Percentiles rank a stretch among this genome's conserved stretches.
Evolutionary conservation across 2,329 filamentous ascomycete species (phyloP).

Genomic region (Sordariomycetes sp.): DNA sequence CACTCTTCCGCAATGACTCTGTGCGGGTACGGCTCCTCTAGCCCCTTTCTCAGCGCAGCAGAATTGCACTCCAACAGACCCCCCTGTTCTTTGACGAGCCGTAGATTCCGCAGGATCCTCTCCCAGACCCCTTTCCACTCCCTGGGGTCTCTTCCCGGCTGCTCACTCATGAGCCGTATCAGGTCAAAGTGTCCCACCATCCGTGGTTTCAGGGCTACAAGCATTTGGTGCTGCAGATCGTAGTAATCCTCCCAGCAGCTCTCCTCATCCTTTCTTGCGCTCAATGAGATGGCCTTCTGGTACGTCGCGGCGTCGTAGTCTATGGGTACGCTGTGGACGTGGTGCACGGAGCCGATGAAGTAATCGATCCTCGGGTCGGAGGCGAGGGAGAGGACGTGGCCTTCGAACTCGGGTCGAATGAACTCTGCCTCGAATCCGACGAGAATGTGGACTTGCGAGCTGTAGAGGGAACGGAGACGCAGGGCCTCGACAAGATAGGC

Average conservation of each 20-base stretch:
- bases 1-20: constrained; percentile 47
- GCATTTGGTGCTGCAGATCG: constrained; percentile 77
- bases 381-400: constrained; percentile 52
- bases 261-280: constrained; percentile 48
- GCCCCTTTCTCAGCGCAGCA: constrained; percentile 77
- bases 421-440: constrained; percentile 93
- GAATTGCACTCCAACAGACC: constrained; percentile 88
- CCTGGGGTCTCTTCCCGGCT: constrained; percentile 53
- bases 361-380: constrained; percentile 65
- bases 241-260: constrained; percentile 77
- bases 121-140: constrained; percentile 61
- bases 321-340: constrained; percentile 78
- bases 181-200: constrained; percentile 94
- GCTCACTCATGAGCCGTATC: constrained; percentile 67
- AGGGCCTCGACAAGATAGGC: constrained; percentile 69
- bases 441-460: constrained; percentile 62
- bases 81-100: constrained; percentile 60
- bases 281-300: constrained; percentile 27
- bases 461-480: constrained; percentile 63
- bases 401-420: constrained; percentile 59
- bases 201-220: constrained; percentile 59
- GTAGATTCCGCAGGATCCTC: constrained; percentile 64
- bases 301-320: constrained; percentile 73
- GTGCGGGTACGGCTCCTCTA: constrained; percentile 34
- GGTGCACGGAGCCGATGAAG: constrained; percentile 89